phyloP scores from a whole-genome alignment of 352 stramenopile genomes.

The Phytophthora sansomeana region DNA sequence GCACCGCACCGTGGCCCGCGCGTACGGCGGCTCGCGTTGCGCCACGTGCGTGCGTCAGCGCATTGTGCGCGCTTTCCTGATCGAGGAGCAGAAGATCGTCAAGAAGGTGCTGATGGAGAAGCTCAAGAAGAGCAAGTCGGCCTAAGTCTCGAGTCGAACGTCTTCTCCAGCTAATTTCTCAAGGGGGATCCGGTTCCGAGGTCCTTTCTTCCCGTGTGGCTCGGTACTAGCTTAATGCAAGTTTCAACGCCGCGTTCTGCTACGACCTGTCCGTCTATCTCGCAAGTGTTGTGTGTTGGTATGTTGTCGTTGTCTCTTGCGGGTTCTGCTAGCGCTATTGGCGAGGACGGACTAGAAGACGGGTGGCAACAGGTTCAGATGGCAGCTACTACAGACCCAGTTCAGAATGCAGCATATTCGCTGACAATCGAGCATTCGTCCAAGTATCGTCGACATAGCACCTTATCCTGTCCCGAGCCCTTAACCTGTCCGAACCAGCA shows the following conservation, averaged over 20 bases:
- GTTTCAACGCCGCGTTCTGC: constrained; percentile 39
- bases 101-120: constrained; percentile 99
- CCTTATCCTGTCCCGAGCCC: background rate
- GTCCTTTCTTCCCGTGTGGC: constrained; percentile 46
- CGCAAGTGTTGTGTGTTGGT: background rate
- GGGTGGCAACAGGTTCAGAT: background rate
- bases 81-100: constrained; percentile 99
- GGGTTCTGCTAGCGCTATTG: too few relatives aligned
- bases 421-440: background rate
- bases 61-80: constrained; percentile 98
- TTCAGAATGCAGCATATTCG: background rate
- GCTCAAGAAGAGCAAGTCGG: constrained; percentile 85
- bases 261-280: constrained; percentile 27
- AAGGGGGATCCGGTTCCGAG: constrained; percentile 15
- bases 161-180: constrained; percentile 4
- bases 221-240: constrained; percentile 52
- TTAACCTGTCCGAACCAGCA: too few relatives aligned
- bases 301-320: background rate
- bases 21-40: constrained; percentile 97
- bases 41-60: constrained; percentile 94
- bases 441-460: background rate
- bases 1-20: constrained; percentile 96
- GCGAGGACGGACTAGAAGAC: background rate
- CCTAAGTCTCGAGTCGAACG: constrained; percentile 43
- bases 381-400: background rate